These are phyloP conservation scores for Aureobasidium zeae DNA, from an alignment of 2,329 filamentous ascomycete genomes.

Conservation along the genomic window DNA sequence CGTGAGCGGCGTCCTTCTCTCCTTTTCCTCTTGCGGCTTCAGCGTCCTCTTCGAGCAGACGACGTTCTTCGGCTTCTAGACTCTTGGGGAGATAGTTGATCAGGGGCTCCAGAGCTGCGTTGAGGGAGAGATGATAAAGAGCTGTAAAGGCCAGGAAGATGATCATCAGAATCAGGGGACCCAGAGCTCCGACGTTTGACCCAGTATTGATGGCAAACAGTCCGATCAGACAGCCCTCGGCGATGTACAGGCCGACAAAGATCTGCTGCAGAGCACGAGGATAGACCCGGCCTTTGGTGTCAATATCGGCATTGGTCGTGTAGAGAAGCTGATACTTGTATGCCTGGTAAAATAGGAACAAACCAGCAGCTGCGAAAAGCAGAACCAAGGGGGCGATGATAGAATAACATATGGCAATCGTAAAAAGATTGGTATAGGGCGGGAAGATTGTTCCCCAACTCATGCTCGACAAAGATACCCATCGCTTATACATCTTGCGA, in stretches of 20 bases:
- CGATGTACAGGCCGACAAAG: constrained; percentile 73
- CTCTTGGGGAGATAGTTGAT: constrained; percentile 62
- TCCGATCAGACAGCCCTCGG: constrained; percentile 73
- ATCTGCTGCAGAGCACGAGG: constrained; percentile 81
- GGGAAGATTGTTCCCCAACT: constrained; percentile 80
- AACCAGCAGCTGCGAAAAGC: constrained; percentile 68
- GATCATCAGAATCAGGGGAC: constrained; percentile 67
- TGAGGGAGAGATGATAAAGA: constrained; percentile 66
- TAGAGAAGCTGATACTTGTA: constrained; percentile 89
- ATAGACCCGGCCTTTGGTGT: constrained; percentile 82
- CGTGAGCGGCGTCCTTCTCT: constrained; percentile 25
- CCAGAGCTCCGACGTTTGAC: constrained; percentile 41
- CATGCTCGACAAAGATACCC: constrained; percentile 62
- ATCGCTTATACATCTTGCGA: constrained; percentile 68
- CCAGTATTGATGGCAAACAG: constrained; percentile 61
- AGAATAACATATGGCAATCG: constrained; percentile 77
- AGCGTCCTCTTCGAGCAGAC: constrained; percentile 27
- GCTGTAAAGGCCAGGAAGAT: constrained; percentile 64
- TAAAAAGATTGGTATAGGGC: constrained; percentile 69
- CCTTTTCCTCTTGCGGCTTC: constrained; percentile 23
- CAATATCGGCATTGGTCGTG: constrained; percentile 70
- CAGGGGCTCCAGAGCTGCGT: constrained; percentile 64
- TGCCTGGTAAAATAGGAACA: constrained; percentile 74
- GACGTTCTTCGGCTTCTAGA: constrained; percentile 30
- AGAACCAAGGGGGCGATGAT: constrained; percentile 79